A percentile compares a stretch with the other conserved stretches of the same genome.
Conservation (phyloP, 768 basidiomycete genomes). For the Boletus patriciae region DNA sequence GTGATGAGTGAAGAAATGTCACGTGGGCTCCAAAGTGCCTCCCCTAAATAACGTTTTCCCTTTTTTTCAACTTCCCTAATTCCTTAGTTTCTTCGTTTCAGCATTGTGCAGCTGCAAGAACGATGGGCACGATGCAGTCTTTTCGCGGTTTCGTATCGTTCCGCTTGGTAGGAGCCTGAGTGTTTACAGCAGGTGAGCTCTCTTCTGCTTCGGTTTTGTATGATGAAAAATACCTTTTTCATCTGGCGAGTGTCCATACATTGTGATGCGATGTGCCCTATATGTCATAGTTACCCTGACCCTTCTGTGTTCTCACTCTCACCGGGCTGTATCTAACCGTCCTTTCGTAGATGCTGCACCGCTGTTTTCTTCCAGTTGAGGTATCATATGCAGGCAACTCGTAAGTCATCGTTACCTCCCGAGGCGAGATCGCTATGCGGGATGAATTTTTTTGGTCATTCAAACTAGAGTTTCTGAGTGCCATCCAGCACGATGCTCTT, state of each 20-base stretch:
- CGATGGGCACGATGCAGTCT: not conserved
- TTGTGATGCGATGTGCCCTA: conserved; percentile 53
- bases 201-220: not conserved
- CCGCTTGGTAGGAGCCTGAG: not conserved
- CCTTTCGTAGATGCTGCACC: not conserved
- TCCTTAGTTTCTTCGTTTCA: not conserved
- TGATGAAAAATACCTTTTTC: conserved; percentile 57
- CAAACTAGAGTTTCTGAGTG: conserved; percentile 97
- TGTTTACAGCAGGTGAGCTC: conserved; percentile 7
- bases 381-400: no score
- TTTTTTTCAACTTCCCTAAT: no score
- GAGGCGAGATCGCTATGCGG: conserved; percentile 12
- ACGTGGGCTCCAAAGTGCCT: not conserved
- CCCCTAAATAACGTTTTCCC: conserved; percentile 9
- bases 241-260: conserved; percentile 47
- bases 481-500: conserved; percentile 65
- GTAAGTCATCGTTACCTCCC: conserved; percentile 12
- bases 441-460: conserved; percentile 64
- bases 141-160: not conserved
- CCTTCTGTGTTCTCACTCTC: conserved; percentile 34
- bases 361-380: not conserved
- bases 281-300: conserved; percentile 96
- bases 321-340: conserved; percentile 8
- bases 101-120: not conserved
- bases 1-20: not conserved